phyloP scores from a whole-genome alignment of 2,329 filamentous ascomycete species.

The Dactylellina cionopaga region DNA sequence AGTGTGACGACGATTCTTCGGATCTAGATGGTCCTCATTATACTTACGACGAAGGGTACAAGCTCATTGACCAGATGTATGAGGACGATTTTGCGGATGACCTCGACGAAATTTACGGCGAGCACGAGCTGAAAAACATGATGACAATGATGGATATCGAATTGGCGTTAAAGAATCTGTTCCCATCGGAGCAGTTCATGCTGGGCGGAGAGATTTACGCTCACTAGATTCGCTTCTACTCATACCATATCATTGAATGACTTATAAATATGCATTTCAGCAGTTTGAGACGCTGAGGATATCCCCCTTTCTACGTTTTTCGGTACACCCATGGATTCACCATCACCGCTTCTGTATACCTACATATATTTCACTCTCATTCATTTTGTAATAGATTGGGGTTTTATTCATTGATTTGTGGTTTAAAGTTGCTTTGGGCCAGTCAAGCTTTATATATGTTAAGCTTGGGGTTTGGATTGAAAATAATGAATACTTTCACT shows the following conservation, averaged over 20 bases:
- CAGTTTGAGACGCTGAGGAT: slow-evolving; percentile 3
- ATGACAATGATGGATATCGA: slow-evolving; percentile 44
- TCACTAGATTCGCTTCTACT: background rate
- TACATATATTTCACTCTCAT: background rate
- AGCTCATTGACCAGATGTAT: slow-evolving; percentile 38
- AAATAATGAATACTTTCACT: background rate
- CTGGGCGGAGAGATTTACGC: slow-evolving; percentile 1
- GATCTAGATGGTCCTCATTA: slow-evolving; percentile 16
- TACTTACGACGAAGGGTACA: slow-evolving; percentile 46
- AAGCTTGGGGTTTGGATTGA: background rate
- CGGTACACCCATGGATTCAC: background rate
- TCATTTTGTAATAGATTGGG: background rate
- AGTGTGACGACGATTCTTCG: slow-evolving; percentile 14
- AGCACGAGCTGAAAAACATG: slow-evolving; percentile 37
- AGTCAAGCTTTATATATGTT: background rate
- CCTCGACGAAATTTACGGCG: slow-evolving; percentile 15
- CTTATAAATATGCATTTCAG: background rate
- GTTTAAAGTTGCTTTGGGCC: background rate
- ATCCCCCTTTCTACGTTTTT: background rate
- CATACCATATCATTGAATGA: background rate
- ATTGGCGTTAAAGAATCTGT: slow-evolving; percentile 25
- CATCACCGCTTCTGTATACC: background rate
- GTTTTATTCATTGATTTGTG: background rate
- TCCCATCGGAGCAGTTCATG: slow-evolving; percentile 33
- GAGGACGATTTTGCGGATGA: slow-evolving; percentile 34